Percentiles rank a stretch among this genome's conserved stretches.
Evolutionary conservation across 208 protist species (phyloP).

Genomic region (Trichomonas vaginalis): DNA sequence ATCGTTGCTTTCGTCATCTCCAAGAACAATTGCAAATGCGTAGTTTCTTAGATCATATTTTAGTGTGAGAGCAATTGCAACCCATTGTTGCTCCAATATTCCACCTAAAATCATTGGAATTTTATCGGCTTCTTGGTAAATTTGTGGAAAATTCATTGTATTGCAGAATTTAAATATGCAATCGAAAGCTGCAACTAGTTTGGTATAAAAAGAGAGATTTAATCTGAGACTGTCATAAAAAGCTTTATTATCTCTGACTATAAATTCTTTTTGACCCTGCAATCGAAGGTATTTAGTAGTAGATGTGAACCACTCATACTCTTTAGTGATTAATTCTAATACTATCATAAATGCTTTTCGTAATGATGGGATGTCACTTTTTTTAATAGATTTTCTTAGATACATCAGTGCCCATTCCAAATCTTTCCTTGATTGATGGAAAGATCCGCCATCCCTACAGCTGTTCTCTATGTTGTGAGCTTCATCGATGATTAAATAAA

Average conservation of each 20-base stretch:
- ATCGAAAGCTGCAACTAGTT: not conserved
- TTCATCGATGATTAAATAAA: slow-evolving; percentile 20
- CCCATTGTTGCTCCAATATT: not conserved
- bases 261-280: not conserved
- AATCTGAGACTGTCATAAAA: not conserved
- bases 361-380: not conserved
- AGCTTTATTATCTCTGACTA: not conserved
- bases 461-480: slow-evolving; percentile 21
- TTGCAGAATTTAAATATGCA: not conserved
- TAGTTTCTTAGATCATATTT: not conserved
- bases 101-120: not conserved
- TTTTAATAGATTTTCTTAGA: not conserved
- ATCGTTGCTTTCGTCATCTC: not conserved
- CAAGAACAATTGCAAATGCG: not conserved
- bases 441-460: not conserved
- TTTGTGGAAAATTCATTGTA: not conserved
- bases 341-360: not conserved
- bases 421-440: not conserved
- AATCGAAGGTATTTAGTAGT: not conserved
- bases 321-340: not conserved
- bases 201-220: not conserved
- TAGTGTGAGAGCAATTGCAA: not conserved
- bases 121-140: not conserved
- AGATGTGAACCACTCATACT: not conserved
- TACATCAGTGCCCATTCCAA: not conserved